Percentiles rank a stretch among this genome's conserved stretches.
These are phyloP conservation scores for Chlorociboria aeruginascens DNA, from an alignment of 495 filamentous ascomycete genomes.

Conservation along the genomic window DNA sequence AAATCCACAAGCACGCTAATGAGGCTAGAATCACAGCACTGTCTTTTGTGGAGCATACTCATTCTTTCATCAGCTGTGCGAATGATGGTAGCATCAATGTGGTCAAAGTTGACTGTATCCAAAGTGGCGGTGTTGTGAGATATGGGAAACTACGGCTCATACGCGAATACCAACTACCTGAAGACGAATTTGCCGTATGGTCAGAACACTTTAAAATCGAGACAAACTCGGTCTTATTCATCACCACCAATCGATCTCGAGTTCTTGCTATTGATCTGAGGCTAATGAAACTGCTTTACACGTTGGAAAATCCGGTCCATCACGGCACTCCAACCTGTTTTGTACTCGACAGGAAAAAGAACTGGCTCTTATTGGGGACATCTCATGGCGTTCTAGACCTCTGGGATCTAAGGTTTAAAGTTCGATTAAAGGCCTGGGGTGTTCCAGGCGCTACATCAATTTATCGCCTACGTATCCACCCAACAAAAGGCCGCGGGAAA, in stretches of 20 bases:
- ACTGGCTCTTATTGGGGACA: slow-evolving; percentile 86
- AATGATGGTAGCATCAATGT: slow-evolving; percentile 86
- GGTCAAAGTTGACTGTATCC: slow-evolving; percentile 69
- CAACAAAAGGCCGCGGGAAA: slow-evolving; percentile 58
- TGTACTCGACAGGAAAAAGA: slow-evolving; percentile 68
- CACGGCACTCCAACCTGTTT: slow-evolving; percentile 93
- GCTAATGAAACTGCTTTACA: slow-evolving; percentile 72
- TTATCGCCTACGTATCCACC: slow-evolving; percentile 67
- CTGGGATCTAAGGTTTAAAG: slow-evolving; percentile 90
- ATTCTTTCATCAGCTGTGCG: slow-evolving; percentile 81
- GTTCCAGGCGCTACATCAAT: slow-evolving; percentile 73
- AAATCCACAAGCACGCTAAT: slow-evolving; percentile 63
- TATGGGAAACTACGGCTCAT: slow-evolving; percentile 70
- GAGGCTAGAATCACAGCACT: slow-evolving; percentile 66
- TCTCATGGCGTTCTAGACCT: slow-evolving; percentile 87
- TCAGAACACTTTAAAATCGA: slow-evolving; percentile 84
- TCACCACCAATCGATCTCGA: slow-evolving; percentile 78
- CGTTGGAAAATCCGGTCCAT: slow-evolving; percentile 78
- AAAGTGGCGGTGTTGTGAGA: slow-evolving; percentile 42
- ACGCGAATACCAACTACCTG: slow-evolving; percentile 67
- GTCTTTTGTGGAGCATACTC: slow-evolving; percentile 87
- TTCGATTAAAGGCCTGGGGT: slow-evolving; percentile 81
- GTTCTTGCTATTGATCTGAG: slow-evolving; percentile 79
- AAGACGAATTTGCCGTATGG: slow-evolving; percentile 75
- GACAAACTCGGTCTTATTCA: slow-evolving; percentile 60